These are phyloP conservation scores for Leucogyrophana mollusca DNA, from an alignment of 768 basidiomycete genomes.

Conservation along the genomic window DNA sequence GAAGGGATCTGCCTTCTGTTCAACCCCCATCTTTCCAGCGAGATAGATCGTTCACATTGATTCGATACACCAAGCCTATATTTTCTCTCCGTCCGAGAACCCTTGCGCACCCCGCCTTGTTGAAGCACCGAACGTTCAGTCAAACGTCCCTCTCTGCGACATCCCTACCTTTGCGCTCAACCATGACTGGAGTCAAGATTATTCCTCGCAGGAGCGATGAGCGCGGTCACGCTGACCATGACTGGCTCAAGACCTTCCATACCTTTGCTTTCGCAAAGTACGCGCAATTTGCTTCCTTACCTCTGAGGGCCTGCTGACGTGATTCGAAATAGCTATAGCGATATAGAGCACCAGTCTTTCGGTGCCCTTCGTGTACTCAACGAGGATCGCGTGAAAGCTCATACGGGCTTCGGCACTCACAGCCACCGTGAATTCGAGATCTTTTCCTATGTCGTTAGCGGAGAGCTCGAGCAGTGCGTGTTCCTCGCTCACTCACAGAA, in stretches of 20 bases:
- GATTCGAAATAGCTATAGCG: constrained; percentile 51
- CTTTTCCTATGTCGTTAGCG: constrained; percentile 82
- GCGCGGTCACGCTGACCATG: constrained; percentile 75
- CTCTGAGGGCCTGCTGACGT: constrained; percentile 15
- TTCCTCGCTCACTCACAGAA: not conserved
- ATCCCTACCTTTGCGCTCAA: not conserved
- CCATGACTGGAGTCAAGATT: constrained; percentile 32
- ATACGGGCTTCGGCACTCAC: constrained; percentile 84
- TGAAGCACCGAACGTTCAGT: no score
- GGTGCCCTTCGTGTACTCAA: constrained; percentile 88
- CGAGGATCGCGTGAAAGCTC: constrained; percentile 80
- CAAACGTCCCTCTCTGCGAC: no score
- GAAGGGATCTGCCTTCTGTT: constrained; percentile 31
- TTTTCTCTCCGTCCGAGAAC: constrained; percentile 38
- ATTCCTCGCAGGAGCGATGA: constrained; percentile 56
- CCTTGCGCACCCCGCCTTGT: constrained; percentile 16
- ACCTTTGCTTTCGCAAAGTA: constrained; percentile 77
- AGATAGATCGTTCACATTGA: no score
- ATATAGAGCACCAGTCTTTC: constrained; percentile 53
- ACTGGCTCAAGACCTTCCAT: constrained; percentile 87
- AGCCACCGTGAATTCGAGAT: constrained; percentile 87
- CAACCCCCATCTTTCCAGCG: constrained; percentile 24
- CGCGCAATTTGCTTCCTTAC: constrained; percentile 25
- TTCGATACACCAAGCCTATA: constrained; percentile 33
- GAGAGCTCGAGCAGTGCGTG: constrained; percentile 78